Base-by-base conservation (phyloP, 305 asterid genomes). In the Plantago coronopus region DNA sequence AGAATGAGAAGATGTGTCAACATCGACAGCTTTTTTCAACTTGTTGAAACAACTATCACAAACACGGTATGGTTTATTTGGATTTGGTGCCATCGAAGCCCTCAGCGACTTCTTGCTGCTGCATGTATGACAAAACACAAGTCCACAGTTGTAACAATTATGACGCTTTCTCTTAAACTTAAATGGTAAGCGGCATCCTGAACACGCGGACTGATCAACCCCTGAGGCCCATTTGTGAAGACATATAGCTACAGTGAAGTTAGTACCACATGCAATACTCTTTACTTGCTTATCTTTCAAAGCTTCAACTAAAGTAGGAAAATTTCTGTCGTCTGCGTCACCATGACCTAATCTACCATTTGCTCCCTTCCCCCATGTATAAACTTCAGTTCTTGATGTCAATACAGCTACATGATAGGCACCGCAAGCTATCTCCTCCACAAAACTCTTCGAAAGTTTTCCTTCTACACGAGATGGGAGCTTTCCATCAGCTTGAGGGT, bases 301-400 rank as follows among this genome's bases (percentile, higher is more conserved):
- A 71, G 93, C 84, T 80, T 87, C 96, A 18, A 90, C 95, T 56
- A 83, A 62, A 49, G 94, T 80, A 53, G 97, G 97, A 59, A 65
- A 57, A 67, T 84, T 87, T 71, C 87, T 75, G 71, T 87, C 97
- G 59, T 90, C 95, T n/a, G 75, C 76, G 76, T 85, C 91, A 17
- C 96, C 97, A 49, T 90, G 96, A 58, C 97, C 97, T 69, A 89
- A 69, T 76, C 97, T 81, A 63, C 97, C 97, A 74, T 83, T 87
- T 53, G 88, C 88, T 48, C 97, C 97, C 69, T 81, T 90, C 42
- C 96, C 97, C 97, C 97, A 90, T 2, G 96, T 90, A 74, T 79
- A 90, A 49, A 90, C 95, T 77, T 90, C 97, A 64, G 88, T 83
- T 70, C 84, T 76, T 20, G 97, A 90, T 46, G 96, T 90, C 79